These are phyloP conservation scores for Bipolaris bicolor DNA, from an alignment of 2,329 filamentous ascomycete genomes.

Conservation along the genomic window DNA sequence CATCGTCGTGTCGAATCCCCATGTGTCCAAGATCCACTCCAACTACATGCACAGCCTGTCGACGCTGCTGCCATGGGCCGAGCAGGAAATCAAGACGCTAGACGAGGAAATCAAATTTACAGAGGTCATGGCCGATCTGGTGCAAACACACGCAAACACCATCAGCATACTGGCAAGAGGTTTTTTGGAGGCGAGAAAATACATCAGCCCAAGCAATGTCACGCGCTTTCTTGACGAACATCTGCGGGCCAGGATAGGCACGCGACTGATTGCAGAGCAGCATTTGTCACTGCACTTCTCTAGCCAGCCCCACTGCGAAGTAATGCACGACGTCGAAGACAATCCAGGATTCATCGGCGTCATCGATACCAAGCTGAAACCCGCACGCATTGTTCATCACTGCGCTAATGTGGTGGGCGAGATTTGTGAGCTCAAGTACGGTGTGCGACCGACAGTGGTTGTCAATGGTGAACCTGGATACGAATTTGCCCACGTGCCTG, in stretches of 20 bases:
- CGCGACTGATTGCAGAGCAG: slow-evolving; percentile 91
- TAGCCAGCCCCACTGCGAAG: slow-evolving; percentile 72
- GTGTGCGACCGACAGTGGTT: slow-evolving; percentile 77
- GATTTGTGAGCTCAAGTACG: slow-evolving; percentile 96
- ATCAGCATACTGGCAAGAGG: slow-evolving; percentile 91
- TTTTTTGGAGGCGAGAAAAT: slow-evolving; percentile 90
- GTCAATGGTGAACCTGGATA: slow-evolving; percentile 87
- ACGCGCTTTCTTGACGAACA: slow-evolving; percentile 93
- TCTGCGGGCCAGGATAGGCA: slow-evolving; percentile 90
- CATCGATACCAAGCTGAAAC: slow-evolving; percentile 87
- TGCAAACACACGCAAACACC: slow-evolving; percentile 91
- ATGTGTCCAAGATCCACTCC: slow-evolving; percentile 91
- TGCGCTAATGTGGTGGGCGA: slow-evolving; percentile 93
- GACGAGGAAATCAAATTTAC: slow-evolving; percentile 92
- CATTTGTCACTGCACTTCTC: slow-evolving; percentile 88
- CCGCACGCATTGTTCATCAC: slow-evolving; percentile 78
- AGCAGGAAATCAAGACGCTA: slow-evolving; percentile 73
- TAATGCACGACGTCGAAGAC: slow-evolving; percentile 52
- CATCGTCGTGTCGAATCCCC: slow-evolving; percentile 97
- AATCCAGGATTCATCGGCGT: slow-evolving; percentile 80
- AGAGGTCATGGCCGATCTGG: slow-evolving; percentile 91
- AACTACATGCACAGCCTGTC: slow-evolving; percentile 95
- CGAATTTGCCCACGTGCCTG: slow-evolving; percentile 91
- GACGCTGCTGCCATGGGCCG: slow-evolving; percentile 83
- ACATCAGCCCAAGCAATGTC: slow-evolving; percentile 82